Evolutionary conservation across 805 yeast genomes (phyloP), one percentile per base, ranked within the genome.

Genomic region (Candida ipomoeae): DNA sequence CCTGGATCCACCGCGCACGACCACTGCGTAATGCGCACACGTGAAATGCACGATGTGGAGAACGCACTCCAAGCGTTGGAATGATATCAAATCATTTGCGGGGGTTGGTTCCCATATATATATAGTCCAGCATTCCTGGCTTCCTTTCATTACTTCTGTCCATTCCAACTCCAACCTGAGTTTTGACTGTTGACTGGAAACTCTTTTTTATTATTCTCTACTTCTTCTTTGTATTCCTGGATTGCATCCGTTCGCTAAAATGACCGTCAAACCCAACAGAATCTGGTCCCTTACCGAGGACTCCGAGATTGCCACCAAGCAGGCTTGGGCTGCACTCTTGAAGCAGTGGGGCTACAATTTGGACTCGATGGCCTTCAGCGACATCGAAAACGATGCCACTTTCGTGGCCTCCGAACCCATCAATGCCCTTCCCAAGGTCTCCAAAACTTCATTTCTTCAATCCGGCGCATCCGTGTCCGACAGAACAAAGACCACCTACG

Each of bases 251-350:
- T 15, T 17, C 18, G 29, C 17, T 33, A 6, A 13, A 13, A 52
- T 52, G 55, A 26, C 52, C 29, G 38, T 49, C 33, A 55, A 51
- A 31, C 52, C 55, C 13, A 55, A 56, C 55, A 49, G 61, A 51
- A 49, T 56, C 41, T 56, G 60, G 61, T 52, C 58, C 31, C 52
- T 40, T 71, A 69, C 49, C 14, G 65, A 68, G 1, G 85, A 84
- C 21, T 83, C 86, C 63, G 91, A 86, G 60, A 59, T 76, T 46
- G 74, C 76, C 17, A 67, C 86, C 61, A 87, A 87, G 65, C 88
- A 85, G 60, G 75, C 79, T 4, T 87, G 91, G 90, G 82, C 85
- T 45, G 76, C 82, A 58, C 59, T 82, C 43, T 69, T 87, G 55
- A 81, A 79, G 56, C 79, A 52, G 6, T 55, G 51, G 35, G 60